Percentiles rank a stretch among this genome's conserved stretches.
These are phyloP conservation scores for Harringtonia aguacate DNA, from an alignment of 2,329 filamentous ascomycete species.

Conservation along the genomic window DNA sequence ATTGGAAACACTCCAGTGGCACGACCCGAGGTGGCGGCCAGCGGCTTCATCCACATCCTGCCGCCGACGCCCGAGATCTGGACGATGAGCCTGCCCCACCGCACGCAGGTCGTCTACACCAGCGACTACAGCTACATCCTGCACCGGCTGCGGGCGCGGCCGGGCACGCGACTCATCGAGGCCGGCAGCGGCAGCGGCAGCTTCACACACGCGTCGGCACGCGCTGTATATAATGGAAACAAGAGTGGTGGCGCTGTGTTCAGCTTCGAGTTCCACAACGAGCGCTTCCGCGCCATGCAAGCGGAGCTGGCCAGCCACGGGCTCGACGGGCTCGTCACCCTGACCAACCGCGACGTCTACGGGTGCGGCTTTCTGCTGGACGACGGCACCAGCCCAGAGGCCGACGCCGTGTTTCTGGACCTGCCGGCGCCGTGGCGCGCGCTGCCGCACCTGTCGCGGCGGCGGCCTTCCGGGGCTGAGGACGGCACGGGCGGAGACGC, in stretches of 20 bases:
- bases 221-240: slow-evolving; percentile 62
- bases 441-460: slow-evolving; percentile 61
- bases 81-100: slow-evolving; percentile 69
- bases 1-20: too few species aligned
- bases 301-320: slow-evolving; percentile 60
- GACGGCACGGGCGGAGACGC: slow-evolving; percentile 8
- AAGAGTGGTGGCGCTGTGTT: slow-evolving; percentile 53
- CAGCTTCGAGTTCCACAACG: slow-evolving; percentile 74
- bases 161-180: slow-evolving; percentile 65
- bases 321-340: slow-evolving; percentile 49
- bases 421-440: slow-evolving; percentile 75
- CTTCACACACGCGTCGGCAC: slow-evolving; percentile 69
- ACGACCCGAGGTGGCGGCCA: slow-evolving; percentile 27
- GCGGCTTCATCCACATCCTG: slow-evolving; percentile 69
- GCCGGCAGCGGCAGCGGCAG: slow-evolving; percentile 74
- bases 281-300: slow-evolving; percentile 57
- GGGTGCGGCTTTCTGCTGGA: slow-evolving; percentile 58
- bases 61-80: slow-evolving; percentile 73
- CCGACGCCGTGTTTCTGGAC: slow-evolving; percentile 67
- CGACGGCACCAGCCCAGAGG: slow-evolving; percentile 46
- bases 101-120: slow-evolving; percentile 80
- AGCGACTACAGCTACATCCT: slow-evolving; percentile 80
- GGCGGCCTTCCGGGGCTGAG: slow-evolving; percentile 14
- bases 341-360: slow-evolving; percentile 75
- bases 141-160: slow-evolving; percentile 62